Base-by-base conservation (phyloP, 805 yeast genomes). In the Maudiozyma saulgeensis region DNA sequence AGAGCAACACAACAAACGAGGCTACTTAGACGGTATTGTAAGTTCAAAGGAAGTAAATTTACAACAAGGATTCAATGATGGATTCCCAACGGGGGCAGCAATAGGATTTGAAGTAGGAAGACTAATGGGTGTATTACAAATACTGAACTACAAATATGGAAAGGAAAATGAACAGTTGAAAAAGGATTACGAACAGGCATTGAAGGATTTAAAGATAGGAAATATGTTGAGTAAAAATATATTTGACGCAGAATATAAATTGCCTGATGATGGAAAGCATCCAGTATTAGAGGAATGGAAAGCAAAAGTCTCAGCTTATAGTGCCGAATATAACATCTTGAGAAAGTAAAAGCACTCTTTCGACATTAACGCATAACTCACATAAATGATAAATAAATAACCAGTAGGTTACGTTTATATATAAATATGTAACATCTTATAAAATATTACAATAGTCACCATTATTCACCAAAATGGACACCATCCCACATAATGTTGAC, bases 401-500 rank as follows among this genome's bases (percentile, higher is more conserved):
- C 6, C 9, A 28, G 32, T 2, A 11, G 9, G 2, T 28, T 28
- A 28, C 6, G 8, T 28, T 4, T 11, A 28, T 28, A 28, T 28
- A 28, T 28, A 28, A 28, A 28, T 28, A 28, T 28, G 8, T 28
- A 28, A 28, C 2, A 9, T 8, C 32, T 8, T 35, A 35, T 35
- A 15, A 8, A 35, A 35, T 15, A 16, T n/a, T 8, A 35, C 11
- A 35, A 13, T n/a, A 8, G n/a, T 38, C 19, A 19, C 16, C 6
- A 23, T 40, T 35, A 21, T 6, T 65, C 61, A 91, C 97, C 99
- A 91, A 79, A 91, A 91, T 0, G 98, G 87, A 70, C 99, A 93
- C 99, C 99, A 91, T 15, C 99, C 99, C 53, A 93, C 84, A 63
- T 86, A 91, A 67, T 91, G 98, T 67, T 89, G 96, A 62, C 97